Evolutionary conservation across 2,329 filamentous ascomycete genomes (phyloP), one percentile per base, ranked within the genome.

Genomic region (Nigrospora sphaerica): DNA sequence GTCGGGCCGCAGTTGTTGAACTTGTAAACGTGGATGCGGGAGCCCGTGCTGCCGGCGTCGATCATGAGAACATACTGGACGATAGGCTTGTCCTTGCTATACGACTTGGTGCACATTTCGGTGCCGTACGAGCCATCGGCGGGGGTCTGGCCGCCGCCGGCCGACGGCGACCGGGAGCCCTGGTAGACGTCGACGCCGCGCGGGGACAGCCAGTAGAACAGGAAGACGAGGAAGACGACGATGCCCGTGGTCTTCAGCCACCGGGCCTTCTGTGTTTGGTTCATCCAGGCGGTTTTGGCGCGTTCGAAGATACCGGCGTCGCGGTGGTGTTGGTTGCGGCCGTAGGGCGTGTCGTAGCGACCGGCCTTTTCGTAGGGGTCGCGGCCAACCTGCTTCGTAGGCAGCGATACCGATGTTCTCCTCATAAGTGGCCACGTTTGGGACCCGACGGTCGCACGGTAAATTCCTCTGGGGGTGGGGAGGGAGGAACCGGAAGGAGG

Each of bases 11-110:
- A 98, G 73, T 97, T 97, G 77, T 97, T 97, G 80, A 97, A 98
- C 64, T 90, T 88, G 77, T 96, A 98, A 49, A 97, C 90, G 72
- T 98, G 95, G 63, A 98, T 96, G 58, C 93, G 86, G 50, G 93
- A 97, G 50, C 93, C 93, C 46, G 93, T 97, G 74, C 91, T 97
- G 58, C 93, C 93, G 41, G 93, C 93, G 68, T 98, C 93, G 61
- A 98, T 88, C 93, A 98, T 98, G 61, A 97, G 80, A 51, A 93
- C 95, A 72, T 97, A 98, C 65, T 98, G 93, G 51, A 96, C 85
- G 55, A 98, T 81, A 42, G 93, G 92, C 72, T 96, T 97, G 54
- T 89, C 85, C 60, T 86, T 83, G 58, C 89, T 88, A 70, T 79
- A 84, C 37, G 93, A 89, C 63, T 84, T 88, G 49, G 83, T 82